These are phyloP conservation scores for Rhypophila decipiens DNA, from an alignment of 495 filamentous ascomycete species.

Conservation along the genomic window DNA sequence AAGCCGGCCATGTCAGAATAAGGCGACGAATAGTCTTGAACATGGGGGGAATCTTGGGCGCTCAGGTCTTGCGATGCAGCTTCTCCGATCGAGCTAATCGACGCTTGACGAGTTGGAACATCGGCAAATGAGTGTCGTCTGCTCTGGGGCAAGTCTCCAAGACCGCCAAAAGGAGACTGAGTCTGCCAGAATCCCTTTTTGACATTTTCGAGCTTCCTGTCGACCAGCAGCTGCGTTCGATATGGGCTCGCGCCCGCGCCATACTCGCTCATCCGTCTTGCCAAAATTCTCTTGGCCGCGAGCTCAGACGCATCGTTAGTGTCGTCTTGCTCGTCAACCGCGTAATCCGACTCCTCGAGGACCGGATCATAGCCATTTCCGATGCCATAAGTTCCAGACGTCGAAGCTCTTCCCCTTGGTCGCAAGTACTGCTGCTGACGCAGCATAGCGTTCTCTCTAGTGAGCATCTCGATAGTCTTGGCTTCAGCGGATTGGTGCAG, in stretches of 20 bases:
- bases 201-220: slow-evolving; percentile 67
- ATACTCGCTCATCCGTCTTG: slow-evolving; percentile 58
- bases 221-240: slow-evolving; percentile 51
- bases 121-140: slow-evolving; percentile 97
- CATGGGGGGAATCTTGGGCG: slow-evolving; percentile 30
- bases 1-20: slow-evolving; percentile 30
- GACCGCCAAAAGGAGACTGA: slow-evolving; percentile 68
- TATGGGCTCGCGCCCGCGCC: slow-evolving; percentile 43
- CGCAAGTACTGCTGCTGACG: slow-evolving; percentile 55
- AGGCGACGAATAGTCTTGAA: slow-evolving; percentile 29
- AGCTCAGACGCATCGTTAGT: slow-evolving; percentile 50
- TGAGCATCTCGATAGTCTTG: slow-evolving; percentile 66
- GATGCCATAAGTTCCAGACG: slow-evolving; percentile 45
- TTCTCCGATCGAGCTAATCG: slow-evolving; percentile 59
- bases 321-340: slow-evolving; percentile 65
- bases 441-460: slow-evolving; percentile 64
- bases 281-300: slow-evolving; percentile 46
- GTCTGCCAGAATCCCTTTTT: slow-evolving; percentile 86
- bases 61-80: slow-evolving; percentile 36
- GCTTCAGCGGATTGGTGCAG: slow-evolving; percentile 55
- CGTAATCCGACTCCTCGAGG: slow-evolving; percentile 64
- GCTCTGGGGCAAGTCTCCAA: slow-evolving; percentile 71
- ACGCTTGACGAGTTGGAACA: slow-evolving; percentile 58
- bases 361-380: slow-evolving; percentile 57
- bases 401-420: slow-evolving; percentile 57